Percentiles rank a stretch among this genome's conserved stretches.
Conservation (phyloP, 169 alveolate species). For the Toxoplasma gondii region DNA sequence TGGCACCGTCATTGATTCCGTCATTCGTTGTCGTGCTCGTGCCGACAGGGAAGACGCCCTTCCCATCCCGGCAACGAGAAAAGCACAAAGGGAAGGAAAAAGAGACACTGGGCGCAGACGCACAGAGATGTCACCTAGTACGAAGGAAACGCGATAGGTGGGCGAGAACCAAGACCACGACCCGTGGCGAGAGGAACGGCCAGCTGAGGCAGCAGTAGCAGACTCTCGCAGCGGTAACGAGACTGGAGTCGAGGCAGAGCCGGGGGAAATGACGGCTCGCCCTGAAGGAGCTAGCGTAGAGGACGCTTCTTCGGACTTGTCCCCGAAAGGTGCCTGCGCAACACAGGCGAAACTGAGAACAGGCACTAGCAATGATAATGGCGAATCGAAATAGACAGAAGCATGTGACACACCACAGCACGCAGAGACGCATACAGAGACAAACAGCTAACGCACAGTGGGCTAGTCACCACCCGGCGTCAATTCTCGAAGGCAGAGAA, state of each 20-base stretch:
- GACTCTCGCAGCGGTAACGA: neutral
- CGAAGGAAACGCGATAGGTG: neutral
- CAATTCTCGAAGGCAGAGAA: no score
- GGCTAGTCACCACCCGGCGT: no score
- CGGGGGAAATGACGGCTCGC: no score
- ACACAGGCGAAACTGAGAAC: no score
- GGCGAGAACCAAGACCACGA: neutral
- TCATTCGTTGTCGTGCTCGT: neutral
- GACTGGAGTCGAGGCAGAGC: neutral
- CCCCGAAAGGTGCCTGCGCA: no score
- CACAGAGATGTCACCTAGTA: neutral
- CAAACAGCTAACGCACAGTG: no score
- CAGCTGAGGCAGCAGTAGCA: neutral
- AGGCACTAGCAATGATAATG: no score
- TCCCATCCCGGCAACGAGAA: neutral
- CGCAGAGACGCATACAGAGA: no score
- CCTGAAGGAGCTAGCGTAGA: no score
- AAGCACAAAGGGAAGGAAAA: neutral
- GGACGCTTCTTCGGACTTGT: no score
- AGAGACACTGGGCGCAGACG: conserved; percentile 4
- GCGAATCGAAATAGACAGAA: no score
- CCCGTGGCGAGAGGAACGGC: neutral
- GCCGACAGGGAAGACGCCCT: neutral
- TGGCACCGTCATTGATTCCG: neutral
- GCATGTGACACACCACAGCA: no score